These are phyloP conservation scores for Dentiscutata heterogama DNA, from an alignment of 371 early-diverging fungal species.

Conservation along the genomic window DNA sequence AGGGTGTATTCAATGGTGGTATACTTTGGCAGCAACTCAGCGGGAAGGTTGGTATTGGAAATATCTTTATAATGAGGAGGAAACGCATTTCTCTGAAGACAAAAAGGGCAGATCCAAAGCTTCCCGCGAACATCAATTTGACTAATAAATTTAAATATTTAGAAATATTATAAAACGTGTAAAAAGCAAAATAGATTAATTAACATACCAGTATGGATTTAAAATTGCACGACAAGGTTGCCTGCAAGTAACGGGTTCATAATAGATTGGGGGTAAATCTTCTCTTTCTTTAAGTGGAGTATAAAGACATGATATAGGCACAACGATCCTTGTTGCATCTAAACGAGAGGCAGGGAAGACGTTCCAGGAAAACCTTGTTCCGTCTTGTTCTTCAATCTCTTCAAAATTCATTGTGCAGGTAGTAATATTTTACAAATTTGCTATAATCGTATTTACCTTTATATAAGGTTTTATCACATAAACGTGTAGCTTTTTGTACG, in stretches of 20 bases:
- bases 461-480: background rate
- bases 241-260: constrained; percentile 98
- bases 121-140: constrained; percentile 95
- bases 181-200: constrained; percentile 9
- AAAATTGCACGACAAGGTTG: constrained; percentile 96
- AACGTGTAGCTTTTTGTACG: constrained; percentile 23
- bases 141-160: constrained; percentile 55
- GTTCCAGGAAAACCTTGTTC: constrained; percentile 99
- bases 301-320: constrained; percentile 97
- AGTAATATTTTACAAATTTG: background rate
- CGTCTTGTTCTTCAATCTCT: constrained; percentile 92
- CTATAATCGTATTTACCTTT: background rate
- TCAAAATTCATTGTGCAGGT: constrained; percentile 81
- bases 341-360: constrained; percentile 95
- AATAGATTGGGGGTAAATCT: constrained; percentile 86
- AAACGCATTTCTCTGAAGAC: constrained; percentile 96
- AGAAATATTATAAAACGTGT: background rate
- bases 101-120: constrained; percentile 99
- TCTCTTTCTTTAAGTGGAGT: constrained; percentile 97
- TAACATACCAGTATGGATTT: constrained; percentile 95
- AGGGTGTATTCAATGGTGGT: constrained; percentile 99
- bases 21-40: constrained; percentile 95
- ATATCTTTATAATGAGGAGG: constrained; percentile 99
- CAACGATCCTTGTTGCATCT: constrained; percentile 95
- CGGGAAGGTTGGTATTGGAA: constrained; percentile 93